phyloP scores from a whole-genome alignment of 177 flowering plant genomes.

The Tripterygium wilfordii region DNA sequence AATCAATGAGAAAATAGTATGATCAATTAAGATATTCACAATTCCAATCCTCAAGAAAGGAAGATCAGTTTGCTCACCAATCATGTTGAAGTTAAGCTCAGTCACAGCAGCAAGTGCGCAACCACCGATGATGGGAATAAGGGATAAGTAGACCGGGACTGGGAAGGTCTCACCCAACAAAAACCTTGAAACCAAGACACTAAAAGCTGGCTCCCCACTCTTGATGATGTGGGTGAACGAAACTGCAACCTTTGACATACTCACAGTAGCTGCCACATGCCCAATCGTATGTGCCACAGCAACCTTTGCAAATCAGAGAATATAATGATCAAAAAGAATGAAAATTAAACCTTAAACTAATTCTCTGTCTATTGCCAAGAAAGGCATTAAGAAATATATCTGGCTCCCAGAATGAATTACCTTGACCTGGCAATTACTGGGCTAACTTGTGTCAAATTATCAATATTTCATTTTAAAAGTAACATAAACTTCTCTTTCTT shows the following conservation, averaged over 20 bases:
- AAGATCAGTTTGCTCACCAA: slow-evolving; percentile 37
- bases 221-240: slow-evolving; percentile 94
- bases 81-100: slow-evolving; percentile 92
- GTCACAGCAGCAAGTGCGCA: slow-evolving; percentile 86
- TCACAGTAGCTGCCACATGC: slow-evolving; percentile 90
- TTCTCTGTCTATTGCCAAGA: too few relatives aligned
- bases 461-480: not conserved
- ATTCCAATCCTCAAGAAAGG: not conserved
- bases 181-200: slow-evolving; percentile 84
- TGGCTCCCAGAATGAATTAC: not conserved
- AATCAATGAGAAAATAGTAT: too few relatives aligned
- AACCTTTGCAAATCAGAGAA: slow-evolving; percentile 38
- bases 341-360: too few relatives aligned
- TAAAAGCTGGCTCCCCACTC: slow-evolving; percentile 92
- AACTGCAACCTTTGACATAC: slow-evolving; percentile 95
- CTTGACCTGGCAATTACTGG: not conserved
- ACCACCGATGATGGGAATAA: slow-evolving; percentile 87
- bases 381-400: too few relatives aligned
- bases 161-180: slow-evolving; percentile 85
- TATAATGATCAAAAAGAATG: not conserved
- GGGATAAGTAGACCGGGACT: slow-evolving; percentile 58
- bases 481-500: slow-evolving; percentile 3
- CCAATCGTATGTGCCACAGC: slow-evolving; percentile 95
- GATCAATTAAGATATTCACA: not conserved
- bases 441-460: not conserved